A percentile compares a stretch with the other conserved stretches of the same genome.
phyloP scores from a whole-genome alignment of 2,329 filamentous ascomycete species.

The Monilinia fructicola region DNA sequence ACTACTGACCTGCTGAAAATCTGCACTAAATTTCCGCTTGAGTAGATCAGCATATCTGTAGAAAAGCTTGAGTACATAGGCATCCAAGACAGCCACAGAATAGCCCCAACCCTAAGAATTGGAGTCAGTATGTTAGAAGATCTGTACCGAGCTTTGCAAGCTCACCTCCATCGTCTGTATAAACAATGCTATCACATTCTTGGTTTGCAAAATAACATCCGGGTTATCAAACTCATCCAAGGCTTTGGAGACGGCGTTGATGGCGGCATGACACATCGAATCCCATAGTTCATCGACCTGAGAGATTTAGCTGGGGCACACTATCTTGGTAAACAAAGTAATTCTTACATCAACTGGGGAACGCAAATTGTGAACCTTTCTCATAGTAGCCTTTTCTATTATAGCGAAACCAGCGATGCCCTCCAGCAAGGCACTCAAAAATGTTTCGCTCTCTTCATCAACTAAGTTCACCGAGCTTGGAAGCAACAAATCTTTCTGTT shows the following conservation, averaged over 20 bases:
- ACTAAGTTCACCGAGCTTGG: constrained; percentile 73
- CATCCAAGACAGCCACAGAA: constrained; percentile 76
- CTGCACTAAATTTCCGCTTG: constrained; percentile 87
- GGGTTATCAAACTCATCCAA: constrained; percentile 81
- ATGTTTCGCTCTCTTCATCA: constrained; percentile 77
- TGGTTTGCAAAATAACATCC: constrained; percentile 89
- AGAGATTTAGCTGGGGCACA: constrained; percentile 26
- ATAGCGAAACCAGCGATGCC: constrained; percentile 96
- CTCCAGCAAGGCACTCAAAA: constrained; percentile 86
- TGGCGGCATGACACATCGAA: constrained; percentile 89
- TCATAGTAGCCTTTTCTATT: constrained; percentile 91
- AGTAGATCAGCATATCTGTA: constrained; percentile 91
- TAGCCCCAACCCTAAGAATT: constrained; percentile 77
- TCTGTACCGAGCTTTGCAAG: constrained; percentile 17
- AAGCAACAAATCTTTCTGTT: constrained; percentile 88
- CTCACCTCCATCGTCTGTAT: constrained; percentile 95
- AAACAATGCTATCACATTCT: constrained; percentile 87
- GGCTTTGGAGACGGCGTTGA: constrained; percentile 77
- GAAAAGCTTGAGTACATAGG: constrained; percentile 78
- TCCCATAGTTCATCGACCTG: constrained; percentile 98
- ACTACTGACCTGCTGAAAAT: constrained; percentile 78
- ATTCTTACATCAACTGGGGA: constrained; percentile 72
- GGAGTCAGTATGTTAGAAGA: constrained; percentile 10
- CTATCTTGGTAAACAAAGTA: background rate
- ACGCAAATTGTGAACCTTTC: constrained; percentile 77